Percentiles rank a stretch among this genome's conserved stretches.
phyloP scores from a whole-genome alignment of 352 stramenopile genomes.

The Phytopythium aichiense region DNA sequence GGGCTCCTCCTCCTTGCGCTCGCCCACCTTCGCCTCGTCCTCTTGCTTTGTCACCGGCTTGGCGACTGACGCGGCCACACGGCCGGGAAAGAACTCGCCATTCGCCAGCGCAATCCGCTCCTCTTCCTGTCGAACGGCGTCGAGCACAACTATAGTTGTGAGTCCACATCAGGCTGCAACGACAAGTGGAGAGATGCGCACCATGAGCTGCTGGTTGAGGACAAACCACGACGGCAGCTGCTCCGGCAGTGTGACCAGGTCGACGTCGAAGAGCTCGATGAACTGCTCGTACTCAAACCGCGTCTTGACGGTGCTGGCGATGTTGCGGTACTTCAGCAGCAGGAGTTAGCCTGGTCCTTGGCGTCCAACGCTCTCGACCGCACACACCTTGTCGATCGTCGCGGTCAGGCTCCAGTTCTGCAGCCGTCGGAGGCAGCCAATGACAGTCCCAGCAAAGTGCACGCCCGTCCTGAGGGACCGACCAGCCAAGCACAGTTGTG shows the following conservation, averaged over 20 bases:
- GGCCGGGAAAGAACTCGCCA: constrained; percentile 64
- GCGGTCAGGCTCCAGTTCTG: constrained; percentile 87
- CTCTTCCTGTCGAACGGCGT: constrained; percentile 41
- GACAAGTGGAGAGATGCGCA: constrained; percentile 12
- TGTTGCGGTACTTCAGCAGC: constrained; percentile 67
- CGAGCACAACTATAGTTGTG: not conserved
- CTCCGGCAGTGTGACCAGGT: constrained; percentile 76
- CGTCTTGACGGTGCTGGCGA: constrained; percentile 82
- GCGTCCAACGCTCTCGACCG: not conserved
- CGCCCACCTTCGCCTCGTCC: constrained; percentile 4
- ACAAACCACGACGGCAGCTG: constrained; percentile 80
- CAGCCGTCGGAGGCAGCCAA: constrained; percentile 74
- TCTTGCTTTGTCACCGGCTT: constrained; percentile 9
- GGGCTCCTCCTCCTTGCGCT: constrained; percentile 10
- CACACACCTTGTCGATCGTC: constrained; percentile 77
- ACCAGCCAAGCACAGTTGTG: not conserved
- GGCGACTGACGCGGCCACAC: constrained; percentile 14
- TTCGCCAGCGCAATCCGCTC: constrained; percentile 65
- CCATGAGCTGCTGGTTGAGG: constrained; percentile 74
- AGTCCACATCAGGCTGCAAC: not conserved
- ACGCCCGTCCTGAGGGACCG: constrained; percentile 52
- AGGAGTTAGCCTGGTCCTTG: not conserved
- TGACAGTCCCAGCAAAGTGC: constrained; percentile 73
- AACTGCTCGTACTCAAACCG: constrained; percentile 89
- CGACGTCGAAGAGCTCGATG: constrained; percentile 86